These are phyloP conservation scores for Aspergillus heteromorphus DNA, from an alignment of 495 filamentous ascomycete species.

Conservation along the genomic window DNA sequence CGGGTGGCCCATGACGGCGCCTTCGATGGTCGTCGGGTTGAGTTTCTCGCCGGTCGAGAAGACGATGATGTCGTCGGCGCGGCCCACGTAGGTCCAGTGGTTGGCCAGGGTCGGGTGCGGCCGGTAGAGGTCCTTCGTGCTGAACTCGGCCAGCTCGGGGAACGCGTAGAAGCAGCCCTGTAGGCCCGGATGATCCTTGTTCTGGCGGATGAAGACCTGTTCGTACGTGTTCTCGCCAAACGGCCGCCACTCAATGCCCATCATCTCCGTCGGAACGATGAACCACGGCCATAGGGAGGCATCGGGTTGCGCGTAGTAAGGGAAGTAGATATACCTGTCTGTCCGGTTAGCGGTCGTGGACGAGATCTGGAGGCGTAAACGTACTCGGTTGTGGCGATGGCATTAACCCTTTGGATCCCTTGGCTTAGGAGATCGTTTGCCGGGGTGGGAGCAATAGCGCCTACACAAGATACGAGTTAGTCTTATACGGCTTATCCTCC, in stretches of 20 bases:
- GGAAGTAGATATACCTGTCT: slow-evolving; percentile 6
- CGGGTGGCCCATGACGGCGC: slow-evolving; percentile 37
- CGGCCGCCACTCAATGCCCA: slow-evolving; percentile 16
- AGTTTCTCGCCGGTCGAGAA: slow-evolving; percentile 58
- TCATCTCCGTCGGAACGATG: slow-evolving; percentile 8
- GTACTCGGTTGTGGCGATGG: slow-evolving; percentile 7
- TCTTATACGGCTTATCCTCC: background rate
- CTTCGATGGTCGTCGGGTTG: slow-evolving; percentile 51
- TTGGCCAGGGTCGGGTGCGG: slow-evolving; percentile 6
- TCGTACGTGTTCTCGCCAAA: slow-evolving; percentile 11
- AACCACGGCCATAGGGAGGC: slow-evolving; percentile 13
- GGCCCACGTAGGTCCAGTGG: slow-evolving; percentile 7
- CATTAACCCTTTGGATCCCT: slow-evolving; percentile 9
- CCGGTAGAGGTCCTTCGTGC: slow-evolving; percentile 10
- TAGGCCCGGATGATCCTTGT: slow-evolving; percentile 5
- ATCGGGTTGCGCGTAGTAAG: slow-evolving; percentile 15
- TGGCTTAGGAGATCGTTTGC: slow-evolving; percentile 1
- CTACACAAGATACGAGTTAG: background rate
- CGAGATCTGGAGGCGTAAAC: background rate
- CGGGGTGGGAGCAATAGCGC: slow-evolving; percentile 3
- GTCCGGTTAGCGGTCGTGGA: background rate
- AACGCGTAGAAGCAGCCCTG: slow-evolving; percentile 15
- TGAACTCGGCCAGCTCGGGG: slow-evolving; percentile 10
- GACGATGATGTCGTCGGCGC: slow-evolving; percentile 53
- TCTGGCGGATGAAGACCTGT: slow-evolving; percentile 4